Evolutionary conservation across 2,329 filamentous ascomycete genomes (phyloP).

Genomic region (Hortaea werneckii): DNA sequence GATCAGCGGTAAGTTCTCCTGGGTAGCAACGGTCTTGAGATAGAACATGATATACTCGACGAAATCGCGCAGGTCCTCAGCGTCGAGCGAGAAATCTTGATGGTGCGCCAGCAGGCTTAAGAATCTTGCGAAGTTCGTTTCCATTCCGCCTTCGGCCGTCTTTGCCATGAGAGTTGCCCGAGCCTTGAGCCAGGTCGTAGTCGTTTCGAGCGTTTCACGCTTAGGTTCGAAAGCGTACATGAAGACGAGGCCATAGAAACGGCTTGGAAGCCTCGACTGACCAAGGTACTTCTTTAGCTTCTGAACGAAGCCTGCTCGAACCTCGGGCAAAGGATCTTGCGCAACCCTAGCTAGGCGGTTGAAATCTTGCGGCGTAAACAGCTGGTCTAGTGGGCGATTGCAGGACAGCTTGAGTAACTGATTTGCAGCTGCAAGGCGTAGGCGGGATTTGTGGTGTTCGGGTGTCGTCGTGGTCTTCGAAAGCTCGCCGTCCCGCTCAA

Average conservation of each 20-base stretch:
- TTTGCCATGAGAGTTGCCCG: constrained; percentile 57
- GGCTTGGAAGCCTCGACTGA: constrained; percentile 54
- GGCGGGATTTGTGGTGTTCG: constrained; percentile 63
- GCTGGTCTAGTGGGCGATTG: constrained; percentile 62
- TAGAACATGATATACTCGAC: constrained; percentile 87
- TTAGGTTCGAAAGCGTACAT: constrained; percentile 84
- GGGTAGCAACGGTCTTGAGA: constrained; percentile 67
- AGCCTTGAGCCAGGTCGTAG: constrained; percentile 82
- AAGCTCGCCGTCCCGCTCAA: constrained; percentile 68
- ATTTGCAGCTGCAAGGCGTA: constrained; percentile 73
- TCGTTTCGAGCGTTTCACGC: constrained; percentile 58
- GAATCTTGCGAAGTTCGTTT: constrained; percentile 70
- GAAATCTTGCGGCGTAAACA: constrained; percentile 65
- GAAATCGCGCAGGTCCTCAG: constrained; percentile 67
- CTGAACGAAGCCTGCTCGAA: constrained; percentile 69
- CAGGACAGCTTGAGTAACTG: constrained; percentile 73
- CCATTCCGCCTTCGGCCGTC: constrained; percentile 53
- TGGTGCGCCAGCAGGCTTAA: constrained; percentile 87
- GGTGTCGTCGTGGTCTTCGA: constrained; percentile 66
- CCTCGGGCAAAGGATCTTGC: constrained; percentile 64
- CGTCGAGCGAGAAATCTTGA: constrained; percentile 65
- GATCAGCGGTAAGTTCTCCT: constrained; percentile 78
- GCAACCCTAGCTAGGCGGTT: constrained; percentile 70
- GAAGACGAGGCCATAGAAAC: constrained; percentile 87
- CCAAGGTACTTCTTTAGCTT: constrained; percentile 87